Evolutionary conservation across 495 filamentous ascomycete genomes (phyloP).

Genomic region (Collariella sp.): DNA sequence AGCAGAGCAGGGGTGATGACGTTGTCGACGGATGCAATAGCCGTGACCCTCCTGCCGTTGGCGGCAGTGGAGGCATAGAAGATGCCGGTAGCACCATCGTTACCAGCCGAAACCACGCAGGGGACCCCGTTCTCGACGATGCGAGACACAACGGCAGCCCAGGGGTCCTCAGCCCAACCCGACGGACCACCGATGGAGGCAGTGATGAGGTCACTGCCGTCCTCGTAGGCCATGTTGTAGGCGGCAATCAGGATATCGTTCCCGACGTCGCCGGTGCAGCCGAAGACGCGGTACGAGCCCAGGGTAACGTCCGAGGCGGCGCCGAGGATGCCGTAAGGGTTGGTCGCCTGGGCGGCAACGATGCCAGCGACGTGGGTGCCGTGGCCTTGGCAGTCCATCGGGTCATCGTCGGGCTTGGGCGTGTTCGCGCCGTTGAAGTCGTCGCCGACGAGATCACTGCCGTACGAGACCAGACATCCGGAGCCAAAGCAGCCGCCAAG

Average conservation of each 20-base stretch:
- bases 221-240: constrained; percentile 49
- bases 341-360: constrained; percentile 45
- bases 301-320: constrained; percentile 48
- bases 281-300: constrained; percentile 48
- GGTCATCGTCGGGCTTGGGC: constrained; percentile 40
- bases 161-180: constrained; percentile 49
- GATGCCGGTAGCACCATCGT: constrained; percentile 43
- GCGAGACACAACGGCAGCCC: constrained; percentile 44
- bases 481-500: constrained; percentile 49
- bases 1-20: constrained; percentile 33
- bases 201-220: constrained; percentile 51
- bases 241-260: constrained; percentile 49
- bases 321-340: constrained; percentile 44
- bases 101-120: constrained; percentile 47
- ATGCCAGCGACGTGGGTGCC: constrained; percentile 46
- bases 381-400: constrained; percentile 39
- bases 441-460: constrained; percentile 47
- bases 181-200: constrained; percentile 49
- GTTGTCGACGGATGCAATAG: constrained; percentile 48
- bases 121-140: constrained; percentile 50
- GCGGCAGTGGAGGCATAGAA: constrained; percentile 49
- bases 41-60: constrained; percentile 42
- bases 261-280: constrained; percentile 38
- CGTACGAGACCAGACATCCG: constrained; percentile 47
- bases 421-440: constrained; percentile 35